Evolutionary conservation across 441 rosid genomes (phyloP), one percentile per base, ranked within the genome.

Genomic region (Brassica hybrid): DNA sequence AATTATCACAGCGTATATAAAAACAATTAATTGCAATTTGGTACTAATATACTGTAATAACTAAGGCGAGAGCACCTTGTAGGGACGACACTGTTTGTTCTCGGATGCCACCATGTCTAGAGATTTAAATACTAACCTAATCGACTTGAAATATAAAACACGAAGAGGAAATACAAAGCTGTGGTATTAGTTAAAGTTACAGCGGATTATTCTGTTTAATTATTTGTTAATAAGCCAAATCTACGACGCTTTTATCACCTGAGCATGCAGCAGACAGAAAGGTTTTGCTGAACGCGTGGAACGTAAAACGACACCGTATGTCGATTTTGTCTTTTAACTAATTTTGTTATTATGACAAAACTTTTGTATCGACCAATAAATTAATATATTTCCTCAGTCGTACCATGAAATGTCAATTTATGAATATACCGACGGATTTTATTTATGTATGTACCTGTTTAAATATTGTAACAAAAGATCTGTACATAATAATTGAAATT

Each of bases 361-460:
- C 19, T 78, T 34, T 73, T 43, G 61, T 38, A 69, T 63, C 19
- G 57, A 74, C 71, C 79, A 74, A 79, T 62, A 41, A 69, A 74
- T 12, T 79, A 30, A 56, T 30, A 38, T 67, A 67, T 32, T 71
- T 25, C 60, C 65, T 10, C 58, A 18, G 58, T 69, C 27, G 71
- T 74, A 64, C 67, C 6, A 63, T 74, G 62, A 69, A 59, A 79
- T 74, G 75, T 79, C 75, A 79, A 69, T 79, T 79, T 79, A 79
- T 68, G 71, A 25, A 79, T 68, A 62, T 68, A 48, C 71, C 66
- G 67, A 69, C 75, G 54, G 71, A 56, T 64, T 68, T 56, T 64
- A 36, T 72, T 67, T 74, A 73, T 67, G 50, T 10, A 73, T 25
- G 50, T 61, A 78, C 65, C 67, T 59, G 16, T 60, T 36, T 36